Evolutionary conservation across 2,329 filamentous ascomycete species (phyloP), one percentile per base, ranked within the genome.

Genomic region (Endoconidiophora laricicola): DNA sequence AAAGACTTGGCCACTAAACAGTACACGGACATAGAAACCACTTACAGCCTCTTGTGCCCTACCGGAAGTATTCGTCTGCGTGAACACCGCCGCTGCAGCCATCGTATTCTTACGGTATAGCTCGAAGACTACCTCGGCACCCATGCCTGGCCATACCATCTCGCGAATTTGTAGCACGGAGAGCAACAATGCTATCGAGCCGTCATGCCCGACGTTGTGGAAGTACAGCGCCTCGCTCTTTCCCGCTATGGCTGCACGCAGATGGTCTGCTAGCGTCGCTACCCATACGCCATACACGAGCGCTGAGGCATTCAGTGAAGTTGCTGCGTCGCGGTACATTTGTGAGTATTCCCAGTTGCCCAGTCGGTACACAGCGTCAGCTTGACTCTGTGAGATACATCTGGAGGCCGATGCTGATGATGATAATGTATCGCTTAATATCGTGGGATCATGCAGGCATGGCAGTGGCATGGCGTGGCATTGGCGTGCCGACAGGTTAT

Each of bases 101-200:
- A 6, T 24, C 14, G 29, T 46, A 57, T 66, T 69, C 57, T 63
- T 66, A 7, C 12, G 29, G 58, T 79, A 87, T 26, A 88, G 60
- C 65, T 90, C 84, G 60, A 88, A 86, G 0, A 87, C 74, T 0
- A 90, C 69, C 64, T 90, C 84, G 7, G 76, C 70, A 0, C 84
- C 84, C 83, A 90, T 87, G 0, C 84, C 84, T 0, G 84, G 84
- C 84, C 84, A 90, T 1, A 86, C 78, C 83, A 90, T 90, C 48
- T 69, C 62, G 20, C 86, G 79, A 1, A 83, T 59, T 64, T 90
- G 84, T 58, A 91, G 60, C 14, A 88, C 71, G 2, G 76, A 76
- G 20, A 91, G 66, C 5, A 90, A 58, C 2, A 77, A 66, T 9
- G 80, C 78, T 5, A 88, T 59, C 3, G 76, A 81, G 2, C 85